Conservation (phyloP, 192 early-diverging fungal genomes). For the Jimgerdemannia flammicorona region DNA sequence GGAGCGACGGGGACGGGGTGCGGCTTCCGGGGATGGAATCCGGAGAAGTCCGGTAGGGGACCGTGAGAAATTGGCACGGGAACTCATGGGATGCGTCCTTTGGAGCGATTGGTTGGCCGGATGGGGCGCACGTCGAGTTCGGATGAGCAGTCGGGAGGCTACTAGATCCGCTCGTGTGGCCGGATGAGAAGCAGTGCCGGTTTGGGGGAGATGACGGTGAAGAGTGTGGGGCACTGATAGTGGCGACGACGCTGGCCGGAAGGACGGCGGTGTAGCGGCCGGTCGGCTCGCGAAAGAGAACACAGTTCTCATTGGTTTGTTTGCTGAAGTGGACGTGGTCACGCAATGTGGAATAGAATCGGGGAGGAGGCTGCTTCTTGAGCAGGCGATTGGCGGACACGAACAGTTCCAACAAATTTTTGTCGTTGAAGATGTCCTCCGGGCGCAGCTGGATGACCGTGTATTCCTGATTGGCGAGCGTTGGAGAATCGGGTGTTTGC, state of each 20-base stretch:
- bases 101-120: neutral
- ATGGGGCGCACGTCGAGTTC: too few relatives aligned
- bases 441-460: conserved; percentile 16
- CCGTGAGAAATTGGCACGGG: neutral
- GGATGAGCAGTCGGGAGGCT: too few relatives aligned
- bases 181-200: too few relatives aligned
- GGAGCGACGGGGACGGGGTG: too few relatives aligned
- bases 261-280: conserved; percentile 4
- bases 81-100: conserved; percentile 5
- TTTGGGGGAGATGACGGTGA: too few relatives aligned
- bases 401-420: conserved; percentile 27
- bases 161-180: too few relatives aligned
- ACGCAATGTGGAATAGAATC: conserved; percentile 24
- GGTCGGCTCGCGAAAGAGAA: conserved; percentile 13
- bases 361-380: conserved; percentile 22
- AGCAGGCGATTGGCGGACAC: conserved; percentile 27
- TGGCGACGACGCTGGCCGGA: too few relatives aligned
- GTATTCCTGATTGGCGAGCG: too few relatives aligned
- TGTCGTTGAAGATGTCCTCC: conserved; percentile 30
- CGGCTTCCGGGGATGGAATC: neutral
- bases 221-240: too few relatives aligned
- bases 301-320: conserved; percentile 11
- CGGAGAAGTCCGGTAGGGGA: neutral
- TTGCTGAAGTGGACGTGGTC: conserved; percentile 22
- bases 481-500: too few relatives aligned